Base-by-base conservation (phyloP, 2,329 filamentous ascomycete species). In the Ophiosphaerella korrae region DNA sequence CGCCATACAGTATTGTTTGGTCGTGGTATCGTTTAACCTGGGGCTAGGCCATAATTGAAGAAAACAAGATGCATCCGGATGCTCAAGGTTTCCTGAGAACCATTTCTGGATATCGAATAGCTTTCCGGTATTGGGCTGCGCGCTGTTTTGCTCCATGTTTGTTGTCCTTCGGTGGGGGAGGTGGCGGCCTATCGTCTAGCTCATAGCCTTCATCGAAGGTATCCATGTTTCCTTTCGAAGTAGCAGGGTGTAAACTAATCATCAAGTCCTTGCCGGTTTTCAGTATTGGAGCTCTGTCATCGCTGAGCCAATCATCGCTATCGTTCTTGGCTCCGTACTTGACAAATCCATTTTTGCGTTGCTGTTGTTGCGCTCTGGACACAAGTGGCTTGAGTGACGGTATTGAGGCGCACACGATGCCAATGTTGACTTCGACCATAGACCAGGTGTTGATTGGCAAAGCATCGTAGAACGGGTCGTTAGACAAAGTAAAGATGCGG, bases 391-490 rank as follows among this genome's bases (percentile, higher is more conserved):
- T 96, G 45, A 96, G 77, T 0, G 88, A 92, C 3, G 92, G 92
- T 14, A 96, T 88, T 60, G 90, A 96, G 33, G 89, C 92, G 67
- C 90, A 95, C 45, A 90, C 85, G 58, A 96, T 91, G n/a, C 90
- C 92, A 2, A 94, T 80, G 59, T 95, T 93, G 63, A 96, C 90
- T 72, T 96, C 92, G 50, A 96, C 85, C 14, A 88, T 88, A 7
- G 89, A 92, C 92, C 92, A 96, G 86, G 95, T 91, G 66, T 95
- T 86, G 0, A 90, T 88, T 9, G 90, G 76, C 0, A 89, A 88
- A 1, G 89, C 88, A 65, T 92, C 90, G 84, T 79, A 84, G 45
- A 78, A 80, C 38, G 82, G 80, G 57, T 84, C 81, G 2, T 73
- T 75, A 11, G 70, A 68, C 3, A 74, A 67, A 6, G 54, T 64